Base-by-base conservation (phyloP, 176 grass and related monocot genomes). In the Musa schizocarpa region DNA sequence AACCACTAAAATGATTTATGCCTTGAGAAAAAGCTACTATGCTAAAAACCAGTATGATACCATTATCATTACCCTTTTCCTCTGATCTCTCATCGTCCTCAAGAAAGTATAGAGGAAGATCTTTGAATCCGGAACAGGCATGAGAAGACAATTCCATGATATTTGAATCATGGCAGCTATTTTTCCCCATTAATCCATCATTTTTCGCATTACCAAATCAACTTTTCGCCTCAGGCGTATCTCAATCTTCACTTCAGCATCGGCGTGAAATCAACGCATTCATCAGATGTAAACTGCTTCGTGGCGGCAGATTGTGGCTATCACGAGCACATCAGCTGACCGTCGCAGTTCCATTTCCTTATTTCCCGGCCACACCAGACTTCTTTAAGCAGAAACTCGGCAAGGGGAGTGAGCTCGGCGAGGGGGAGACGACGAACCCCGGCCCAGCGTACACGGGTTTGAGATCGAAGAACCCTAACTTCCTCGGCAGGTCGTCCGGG, bases 71-170 rank as follows among this genome's bases (percentile, higher is more conserved):
- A 43, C 34, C 34, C 4, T 43, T 43, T 43, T 43, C 34, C 34
- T 43, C 34, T 43, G 34, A 43, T 43, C 34, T 43, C 34, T 43
- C 34, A 61, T 61, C 50, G 68, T 69, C 89, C 85, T 88, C 81
- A 81, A 78, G 50, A 88, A 91, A 91, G 88, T 85, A 88, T 91
- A 91, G 80, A 78, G 89, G 81, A 87, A 68, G 80, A 68, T 77
- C 5, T 21, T 74, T 73, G 65, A 80, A 49, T 71, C 22, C 53
- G 61, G 85, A 83, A 57, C 48, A 64, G 13, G 63, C 24, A 63
- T 77, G 80, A 78, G 56, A 83, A 76, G 53, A 80, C 76, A 87
- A 5, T 82, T 72, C 82, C 55, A 65, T 16, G 76, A 68, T 80
- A 63, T 71, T 54, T 68, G 59, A 3, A 27, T 55, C 76, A 71